These are phyloP conservation scores for Xanthoconium stramineum DNA, from an alignment of 768 basidiomycete genomes.

Conservation along the genomic window DNA sequence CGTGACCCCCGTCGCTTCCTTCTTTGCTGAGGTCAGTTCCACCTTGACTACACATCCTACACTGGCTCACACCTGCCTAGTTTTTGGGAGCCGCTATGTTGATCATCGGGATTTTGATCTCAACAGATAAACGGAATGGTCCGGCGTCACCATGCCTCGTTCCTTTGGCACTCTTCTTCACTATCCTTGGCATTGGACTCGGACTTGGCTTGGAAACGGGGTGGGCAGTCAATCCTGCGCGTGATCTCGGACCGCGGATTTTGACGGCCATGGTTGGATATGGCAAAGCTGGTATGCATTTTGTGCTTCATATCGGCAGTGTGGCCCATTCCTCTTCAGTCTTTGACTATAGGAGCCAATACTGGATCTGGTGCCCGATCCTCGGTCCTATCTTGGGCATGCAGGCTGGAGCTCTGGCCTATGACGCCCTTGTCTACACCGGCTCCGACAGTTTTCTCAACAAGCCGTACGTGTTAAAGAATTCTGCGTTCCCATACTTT, in stretches of 20 bases:
- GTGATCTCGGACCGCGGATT: constrained; percentile 68
- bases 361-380: constrained; percentile 72
- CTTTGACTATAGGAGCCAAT: constrained; percentile 45
- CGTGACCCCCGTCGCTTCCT: constrained; percentile 41
- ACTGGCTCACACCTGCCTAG: constrained; percentile 25
- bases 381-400: constrained; percentile 60
- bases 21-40: constrained; percentile 42
- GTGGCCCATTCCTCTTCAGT: constrained; percentile 8
- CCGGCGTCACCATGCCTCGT: constrained; percentile 49
- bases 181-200: constrained; percentile 56
- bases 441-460: constrained; percentile 56
- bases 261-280: constrained; percentile 75
- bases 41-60: neutral
- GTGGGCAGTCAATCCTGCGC: constrained; percentile 66
- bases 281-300: constrained; percentile 45
- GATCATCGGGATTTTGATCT: constrained; percentile 49
- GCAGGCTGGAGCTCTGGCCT: constrained; percentile 49
- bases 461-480: constrained; percentile 39
- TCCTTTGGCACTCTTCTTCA: constrained; percentile 54
- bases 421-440: constrained; percentile 56
- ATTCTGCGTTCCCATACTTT: neutral
- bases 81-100: constrained; percentile 57
- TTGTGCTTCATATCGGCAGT: neutral
- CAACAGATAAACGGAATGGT: constrained; percentile 51
- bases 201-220: constrained; percentile 64